Base-by-base conservation (phyloP, 2,329 filamentous ascomycete genomes). In the Podosphaera xanthii region DNA sequence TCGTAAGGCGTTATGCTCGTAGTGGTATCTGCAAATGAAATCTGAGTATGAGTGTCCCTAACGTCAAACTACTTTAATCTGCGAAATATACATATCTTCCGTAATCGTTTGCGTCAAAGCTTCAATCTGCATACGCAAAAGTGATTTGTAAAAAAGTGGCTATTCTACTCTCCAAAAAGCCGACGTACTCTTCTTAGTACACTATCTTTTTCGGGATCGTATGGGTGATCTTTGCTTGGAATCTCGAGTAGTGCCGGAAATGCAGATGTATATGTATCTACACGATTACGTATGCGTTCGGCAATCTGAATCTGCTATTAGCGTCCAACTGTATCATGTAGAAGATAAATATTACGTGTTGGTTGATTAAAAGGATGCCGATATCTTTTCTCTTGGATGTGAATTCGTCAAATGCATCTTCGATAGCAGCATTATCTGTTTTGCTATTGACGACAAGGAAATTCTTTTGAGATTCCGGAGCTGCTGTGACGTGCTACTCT, bases 121-220 rank as follows among this genome's bases (percentile, higher is more conserved):
- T 22, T 22, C 22, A 22, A 22, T 22, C 22, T 22, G 22, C 22
- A 22, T 22, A 22, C 22, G 22, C 22, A 22, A 22, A 22, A 22
- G 22, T 22, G 22, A 22, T 22, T 22, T 22, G 22, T 22, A 22
- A 22, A 22, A 22, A 22, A 6, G 36, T 40, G 10, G 36, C 36
- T n/a, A 62, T 66, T 64, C 70, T 80, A 90, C 74, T 90, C 81
- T 65, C 81, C 81, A 73, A 83, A 83, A 63, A 87, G 68, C 67
- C 83, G 80, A 70, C 80, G 76, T 64, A 98, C 92, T 65, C 92
- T 80, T 74, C 90, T 86, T 73, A 98, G 72, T 50, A 98, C 91
- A 69, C 91, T 97, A 72, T 98, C 92, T 76, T 98, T 98, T 74
- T 98, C 92, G 0, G 92, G 92, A 67, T 98, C 91, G 70, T 98